phyloP scores from a whole-genome alignment of 2,329 filamentous ascomycete genomes.

The Ophiosphaerella narmari region DNA sequence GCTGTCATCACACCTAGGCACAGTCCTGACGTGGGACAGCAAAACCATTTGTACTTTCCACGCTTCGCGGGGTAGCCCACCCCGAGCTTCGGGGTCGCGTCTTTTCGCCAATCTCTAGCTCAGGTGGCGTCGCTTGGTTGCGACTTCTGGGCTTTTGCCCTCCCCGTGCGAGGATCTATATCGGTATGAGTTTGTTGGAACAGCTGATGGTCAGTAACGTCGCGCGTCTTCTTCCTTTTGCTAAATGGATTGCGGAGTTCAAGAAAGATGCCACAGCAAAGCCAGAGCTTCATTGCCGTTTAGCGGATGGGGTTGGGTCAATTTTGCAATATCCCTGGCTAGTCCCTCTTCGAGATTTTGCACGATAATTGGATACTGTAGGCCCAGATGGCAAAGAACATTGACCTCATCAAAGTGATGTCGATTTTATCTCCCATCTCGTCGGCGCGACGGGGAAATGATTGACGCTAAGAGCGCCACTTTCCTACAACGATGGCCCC shows the following conservation, averaged over 20 bases:
- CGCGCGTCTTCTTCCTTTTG: slow-evolving; percentile 10
- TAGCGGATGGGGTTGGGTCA: background rate
- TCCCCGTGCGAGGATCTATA: slow-evolving; percentile 6
- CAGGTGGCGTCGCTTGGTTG: slow-evolving; percentile 1
- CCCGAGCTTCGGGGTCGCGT: slow-evolving; percentile 11
- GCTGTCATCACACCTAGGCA: background rate
- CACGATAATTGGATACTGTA: too few species aligned
- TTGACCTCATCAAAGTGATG: background rate
- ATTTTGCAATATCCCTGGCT: background rate
- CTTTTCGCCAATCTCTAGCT: slow-evolving; percentile 5
- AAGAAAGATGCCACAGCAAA: slow-evolving; percentile 24
- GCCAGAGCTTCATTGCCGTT: slow-evolving; percentile 21
- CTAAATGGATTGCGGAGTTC: slow-evolving; percentile 21
- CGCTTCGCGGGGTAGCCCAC: slow-evolving; percentile 19
- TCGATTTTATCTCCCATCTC: background rate
- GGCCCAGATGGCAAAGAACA: too few species aligned
- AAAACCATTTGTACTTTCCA: slow-evolving; percentile 9
- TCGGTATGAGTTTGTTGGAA: slow-evolving; percentile 12
- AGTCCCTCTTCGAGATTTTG: too few species aligned
- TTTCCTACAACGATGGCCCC: slow-evolving; percentile 18
- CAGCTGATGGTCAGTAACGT: slow-evolving; percentile 17
- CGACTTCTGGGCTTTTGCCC: slow-evolving; percentile 5
- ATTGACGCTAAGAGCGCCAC: background rate
- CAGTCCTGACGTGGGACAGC: background rate
- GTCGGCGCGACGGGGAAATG: background rate